Percentiles rank a stretch among this genome's conserved stretches.
Evolutionary conservation across 1,284 basidiomycete species (phyloP).

Genomic region (Sporisorium graminicola): DNA sequence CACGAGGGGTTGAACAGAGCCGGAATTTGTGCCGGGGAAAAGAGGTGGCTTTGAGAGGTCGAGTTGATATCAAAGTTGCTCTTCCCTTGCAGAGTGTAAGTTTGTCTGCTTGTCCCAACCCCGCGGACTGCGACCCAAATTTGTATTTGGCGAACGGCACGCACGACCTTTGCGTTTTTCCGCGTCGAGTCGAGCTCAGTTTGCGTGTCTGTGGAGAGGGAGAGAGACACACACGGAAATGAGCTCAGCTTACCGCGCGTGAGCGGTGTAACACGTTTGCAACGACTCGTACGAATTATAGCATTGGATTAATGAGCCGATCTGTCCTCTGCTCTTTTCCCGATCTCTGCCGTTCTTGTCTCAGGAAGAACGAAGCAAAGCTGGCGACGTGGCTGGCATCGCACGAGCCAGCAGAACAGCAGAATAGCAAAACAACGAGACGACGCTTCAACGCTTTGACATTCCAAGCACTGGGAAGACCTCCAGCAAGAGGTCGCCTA

Average conservation of each 20-base stretch:
- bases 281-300: not conserved
- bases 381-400: not conserved
- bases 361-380: constrained; percentile 12
- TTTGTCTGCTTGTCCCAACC: not conserved
- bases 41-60: not conserved
- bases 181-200: not conserved
- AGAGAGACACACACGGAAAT: not conserved
- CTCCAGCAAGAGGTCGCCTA: not conserved
- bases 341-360: not conserved
- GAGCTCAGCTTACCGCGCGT: not conserved
- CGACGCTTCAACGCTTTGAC: not conserved
- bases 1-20: not conserved
- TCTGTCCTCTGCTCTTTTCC: not conserved
- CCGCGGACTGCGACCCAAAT: not conserved
- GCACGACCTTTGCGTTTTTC: no score
- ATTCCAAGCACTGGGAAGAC: not conserved
- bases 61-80: not conserved
- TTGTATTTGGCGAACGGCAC: no score
- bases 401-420: constrained; percentile 19
- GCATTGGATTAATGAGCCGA: not conserved
- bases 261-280: not conserved
- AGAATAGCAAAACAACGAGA: no score
- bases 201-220: not conserved
- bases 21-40: not conserved
- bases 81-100: not conserved